These are phyloP conservation scores for Xylaria flabelliformis DNA, from an alignment of 495 filamentous ascomycete genomes.

Conservation along the genomic window DNA sequence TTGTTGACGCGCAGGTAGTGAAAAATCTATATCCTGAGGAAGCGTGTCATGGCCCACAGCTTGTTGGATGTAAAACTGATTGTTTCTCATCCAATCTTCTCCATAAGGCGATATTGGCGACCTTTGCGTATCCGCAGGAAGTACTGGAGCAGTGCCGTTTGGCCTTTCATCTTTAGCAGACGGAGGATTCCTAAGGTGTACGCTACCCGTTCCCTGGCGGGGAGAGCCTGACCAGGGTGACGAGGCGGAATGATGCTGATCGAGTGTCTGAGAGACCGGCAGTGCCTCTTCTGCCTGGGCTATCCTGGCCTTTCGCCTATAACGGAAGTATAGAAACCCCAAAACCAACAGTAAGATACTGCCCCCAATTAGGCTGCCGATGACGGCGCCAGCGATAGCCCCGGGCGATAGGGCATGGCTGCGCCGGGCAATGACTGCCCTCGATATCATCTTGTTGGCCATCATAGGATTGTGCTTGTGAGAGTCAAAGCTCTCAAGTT, in stretches of 20 bases:
- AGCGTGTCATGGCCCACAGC: conserved; percentile 31
- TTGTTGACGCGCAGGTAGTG: conserved; percentile 34
- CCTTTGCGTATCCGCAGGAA: conserved; percentile 30
- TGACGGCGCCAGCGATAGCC: conserved; percentile 41
- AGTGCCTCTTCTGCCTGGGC: conserved; percentile 31
- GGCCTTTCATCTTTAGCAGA: conserved; percentile 30
- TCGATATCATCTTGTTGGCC: conserved; percentile 21
- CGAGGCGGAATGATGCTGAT: conserved; percentile 27
- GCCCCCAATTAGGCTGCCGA: conserved; percentile 41
- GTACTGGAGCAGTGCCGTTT: conserved; percentile 28
- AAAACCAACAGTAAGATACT: conserved; percentile 37
- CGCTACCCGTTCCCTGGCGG: conserved; percentile 20
- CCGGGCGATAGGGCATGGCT: conserved; percentile 36
- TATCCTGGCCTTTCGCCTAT: conserved; percentile 34
- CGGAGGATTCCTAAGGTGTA: conserved; percentile 20
- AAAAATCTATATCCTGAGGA: conserved; percentile 37
- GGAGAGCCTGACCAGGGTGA: conserved; percentile 29
- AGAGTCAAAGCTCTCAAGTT: conserved; percentile 24
- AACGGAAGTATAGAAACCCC: conserved; percentile 44
- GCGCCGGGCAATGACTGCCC: conserved; percentile 29
- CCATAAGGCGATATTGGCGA: conserved; percentile 27
- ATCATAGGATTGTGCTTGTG: conserved; percentile 28
- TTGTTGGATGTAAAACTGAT: conserved; percentile 28
- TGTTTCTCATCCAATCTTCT: conserved; percentile 29
- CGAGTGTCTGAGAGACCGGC: conserved; percentile 27